Base-by-base conservation (phyloP, 441 rosid genomes). In the Eugenia klotzschiana region DNA sequence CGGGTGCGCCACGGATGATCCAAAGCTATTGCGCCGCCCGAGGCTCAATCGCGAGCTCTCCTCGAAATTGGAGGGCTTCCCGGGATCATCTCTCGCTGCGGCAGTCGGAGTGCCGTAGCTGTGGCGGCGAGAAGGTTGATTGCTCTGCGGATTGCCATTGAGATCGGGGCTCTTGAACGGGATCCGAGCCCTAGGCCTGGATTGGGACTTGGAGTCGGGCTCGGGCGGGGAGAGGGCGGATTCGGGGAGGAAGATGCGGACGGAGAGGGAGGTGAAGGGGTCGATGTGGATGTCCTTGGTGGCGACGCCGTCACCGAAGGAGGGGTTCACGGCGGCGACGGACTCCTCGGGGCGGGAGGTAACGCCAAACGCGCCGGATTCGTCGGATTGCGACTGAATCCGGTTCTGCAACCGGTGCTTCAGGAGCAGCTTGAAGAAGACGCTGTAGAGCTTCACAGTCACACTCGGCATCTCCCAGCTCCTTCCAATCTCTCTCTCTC, bases 211-310 rank as follows among this genome's bases (percentile, higher is more conserved):
- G 27, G 89, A 58, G 79, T 86, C 90, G 11, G 91, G 81, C 82
- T 92, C 94, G 5, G 93, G 90, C 4, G 96, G 95, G 33, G 85
- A 82, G 72, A 95, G 90, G n/a, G 98, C 93, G 9, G 97, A 92
- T 37, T 96, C 96, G 1, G 99, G 98, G 5, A 96, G 94, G 84
- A 96, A 96, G 87, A 96, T 96, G 83, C 99, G 94, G 33, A 95
- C 83, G 26, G 97, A 82, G 43, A 96, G 92, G 43, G 97, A 93
- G 50, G 97, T 94, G 52, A 92, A 88, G 23, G 99, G 91, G 87
- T 96, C 99, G 88, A 94, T 94, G 80, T 96, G 99, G 85, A 94
- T 96, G 83, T 96, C 99, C 89, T 96, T 96, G 54, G 98, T 96
- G 25, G 98, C 98, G 79, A 95, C 97, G 33, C 99, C 99, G 81